Evolutionary conservation across 2,329 filamentous ascomycete genomes (phyloP), one percentile per base, ranked within the genome.

Genomic region (Phialocephala sp.): DNA sequence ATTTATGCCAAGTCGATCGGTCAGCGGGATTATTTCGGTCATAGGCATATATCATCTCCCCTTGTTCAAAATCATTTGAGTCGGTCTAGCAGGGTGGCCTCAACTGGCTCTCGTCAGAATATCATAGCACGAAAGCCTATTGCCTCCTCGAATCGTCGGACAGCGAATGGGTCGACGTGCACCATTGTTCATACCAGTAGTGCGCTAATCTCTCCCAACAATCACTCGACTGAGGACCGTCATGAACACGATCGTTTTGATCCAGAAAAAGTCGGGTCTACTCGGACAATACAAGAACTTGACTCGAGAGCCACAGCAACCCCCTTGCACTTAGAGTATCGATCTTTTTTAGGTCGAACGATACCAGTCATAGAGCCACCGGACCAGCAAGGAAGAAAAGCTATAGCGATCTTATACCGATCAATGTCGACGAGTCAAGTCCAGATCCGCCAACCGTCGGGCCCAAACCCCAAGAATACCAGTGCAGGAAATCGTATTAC

Each of bases 331-430:
- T 2, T 3, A n/a, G 15, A 9, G 4, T 5, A 20, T 11, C 11
- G 68, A 56, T 62, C 72, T 78, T 81, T 81, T 81, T 81, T 81
- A 80, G 79, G 59, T 66, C 65, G 68, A 62, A 50, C 11, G 11
- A 3, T 37, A 8, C 59, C 60, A 61, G 24, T 22, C 36, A 61
- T 57, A 35, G 24, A n/a, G 71, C 15, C 65, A 41, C 67, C 68
- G 70, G 66, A 67, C 61, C 59, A 50, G 45, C 32, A 22, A 58
- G 65, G 61, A 69, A 66, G 57, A 63, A 68, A 39, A 77, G 73
- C 71, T 77, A 77, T 72, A 79, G 77, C 65, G 77, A 80, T 65
- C 74, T 79, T 72, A 77, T 80, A 67, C 75, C 79, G 64, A 73
- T 78, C 69, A 73, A 77, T 62, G 61, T 72, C 58, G 73, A 78